Conservation (phyloP, 148 eudicot genomes). For the Rhododendron mucronatum region DNA sequence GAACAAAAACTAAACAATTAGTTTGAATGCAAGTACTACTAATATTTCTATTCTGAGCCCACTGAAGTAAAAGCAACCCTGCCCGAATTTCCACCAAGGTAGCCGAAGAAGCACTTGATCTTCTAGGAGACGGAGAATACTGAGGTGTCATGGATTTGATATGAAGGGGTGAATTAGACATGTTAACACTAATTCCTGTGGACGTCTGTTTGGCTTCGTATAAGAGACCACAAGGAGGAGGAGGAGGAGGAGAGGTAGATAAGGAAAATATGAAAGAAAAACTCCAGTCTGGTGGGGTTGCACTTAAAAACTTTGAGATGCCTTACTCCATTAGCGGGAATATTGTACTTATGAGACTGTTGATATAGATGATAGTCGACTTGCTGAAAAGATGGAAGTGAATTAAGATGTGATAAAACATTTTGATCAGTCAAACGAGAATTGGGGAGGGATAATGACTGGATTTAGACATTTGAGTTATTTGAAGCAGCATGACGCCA, state of each 20-base stretch:
- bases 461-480: not conserved
- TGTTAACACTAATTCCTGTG: not conserved
- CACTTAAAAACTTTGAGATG: not conserved
- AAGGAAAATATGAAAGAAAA: no score
- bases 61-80: no score
- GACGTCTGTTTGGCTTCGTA: not conserved
- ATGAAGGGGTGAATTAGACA: not conserved
- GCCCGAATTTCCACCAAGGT: no score
- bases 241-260: not conserved
- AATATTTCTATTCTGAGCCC: no score
- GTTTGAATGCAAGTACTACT: no score
- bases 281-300: not conserved
- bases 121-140: not conserved
- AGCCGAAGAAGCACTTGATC: not conserved
- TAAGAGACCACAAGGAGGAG: no score
- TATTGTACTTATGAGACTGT: not conserved
- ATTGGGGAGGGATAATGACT: not conserved
- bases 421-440: not conserved
- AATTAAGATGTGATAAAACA: not conserved
- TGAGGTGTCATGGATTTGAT: not conserved
- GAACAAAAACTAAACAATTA: no score
- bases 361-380: not conserved
- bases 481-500: not conserved
- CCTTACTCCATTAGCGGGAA: not conserved
- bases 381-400: not conserved